phyloP scores from a whole-genome alignment of 2,329 filamentous ascomycete genomes.

The Sclerotinia glacialis region DNA sequence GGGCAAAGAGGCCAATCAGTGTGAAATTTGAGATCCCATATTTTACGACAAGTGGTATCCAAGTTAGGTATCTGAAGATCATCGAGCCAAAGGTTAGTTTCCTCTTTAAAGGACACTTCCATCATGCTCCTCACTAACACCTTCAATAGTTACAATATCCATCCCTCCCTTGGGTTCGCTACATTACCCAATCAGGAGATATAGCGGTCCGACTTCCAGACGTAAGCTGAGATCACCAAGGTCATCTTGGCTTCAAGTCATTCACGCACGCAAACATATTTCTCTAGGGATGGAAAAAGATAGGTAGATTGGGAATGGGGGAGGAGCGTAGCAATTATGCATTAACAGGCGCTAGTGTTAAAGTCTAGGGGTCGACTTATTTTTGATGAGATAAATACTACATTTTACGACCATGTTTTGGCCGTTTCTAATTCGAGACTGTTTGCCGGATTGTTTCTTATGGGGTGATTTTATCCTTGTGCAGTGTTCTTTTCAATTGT shows the following conservation, averaged over 20 bases:
- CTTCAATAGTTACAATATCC: conserved; percentile 83
- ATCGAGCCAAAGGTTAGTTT: conserved; percentile 91
- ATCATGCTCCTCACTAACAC: conserved; percentile 15
- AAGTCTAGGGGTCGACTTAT: conserved; percentile 3
- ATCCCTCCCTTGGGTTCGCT: conserved; percentile 94
- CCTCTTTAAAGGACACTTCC: not conserved
- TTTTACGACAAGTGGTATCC: conserved; percentile 98
- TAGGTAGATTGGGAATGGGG: conserved; percentile 18
- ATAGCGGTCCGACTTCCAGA: conserved; percentile 95
- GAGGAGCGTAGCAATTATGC: conserved; percentile 15
- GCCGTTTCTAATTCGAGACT: not conserved
- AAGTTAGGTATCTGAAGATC: conserved; percentile 97
- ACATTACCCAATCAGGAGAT: conserved; percentile 97
- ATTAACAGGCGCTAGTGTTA: conserved; percentile 16
- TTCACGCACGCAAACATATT: not conserved
- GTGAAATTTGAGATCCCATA: conserved; percentile 99
- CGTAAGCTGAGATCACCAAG: conserved; percentile 25
- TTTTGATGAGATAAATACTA: conserved; percentile 15
- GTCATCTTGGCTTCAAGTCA: not conserved
- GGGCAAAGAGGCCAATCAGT: conserved; percentile 88
- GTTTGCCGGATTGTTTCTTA: not conserved
- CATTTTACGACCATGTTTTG: not conserved
- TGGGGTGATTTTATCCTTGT: not conserved
- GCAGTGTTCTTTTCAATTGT: not conserved
- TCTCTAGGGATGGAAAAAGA: conserved; percentile 3